phyloP scores from a whole-genome alignment of 306 rosid genomes.

The Casuarina cunninghamiana region DNA sequence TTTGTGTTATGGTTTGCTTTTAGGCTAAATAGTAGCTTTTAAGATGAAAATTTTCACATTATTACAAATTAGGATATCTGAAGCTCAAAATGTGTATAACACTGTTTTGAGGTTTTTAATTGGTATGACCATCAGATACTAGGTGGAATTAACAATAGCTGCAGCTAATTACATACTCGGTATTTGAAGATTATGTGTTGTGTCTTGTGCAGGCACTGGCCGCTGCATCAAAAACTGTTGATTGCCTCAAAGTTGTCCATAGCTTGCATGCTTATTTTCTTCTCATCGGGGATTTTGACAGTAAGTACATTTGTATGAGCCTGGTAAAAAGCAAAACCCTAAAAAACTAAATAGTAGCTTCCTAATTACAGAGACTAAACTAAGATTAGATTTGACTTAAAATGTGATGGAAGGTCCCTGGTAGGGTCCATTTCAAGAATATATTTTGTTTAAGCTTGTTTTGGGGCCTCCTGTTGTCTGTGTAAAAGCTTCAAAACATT shows the following conservation, averaged over 20 bases:
- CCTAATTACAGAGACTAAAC: neutral
- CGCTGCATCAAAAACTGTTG: constrained; percentile 97
- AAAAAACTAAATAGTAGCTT: neutral
- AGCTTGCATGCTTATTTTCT: constrained; percentile 91
- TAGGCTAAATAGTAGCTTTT: neutral
- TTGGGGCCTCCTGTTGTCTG: neutral
- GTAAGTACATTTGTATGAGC: constrained; percentile 52
- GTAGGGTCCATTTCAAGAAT: neutral
- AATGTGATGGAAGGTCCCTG: neutral
- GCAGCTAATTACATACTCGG: constrained; percentile 12
- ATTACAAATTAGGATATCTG: neutral
- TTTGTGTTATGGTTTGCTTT: neutral
- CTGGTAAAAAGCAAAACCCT: neutral
- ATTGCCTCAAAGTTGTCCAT: constrained; percentile 78
- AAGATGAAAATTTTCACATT: no score
- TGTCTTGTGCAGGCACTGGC: constrained; percentile 74
- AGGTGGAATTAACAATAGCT: constrained; percentile 24
- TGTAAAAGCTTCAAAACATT: neutral
- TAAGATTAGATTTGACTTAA: neutral
- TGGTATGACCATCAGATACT: neutral
- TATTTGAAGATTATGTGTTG: constrained; percentile 25
- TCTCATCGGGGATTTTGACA: constrained; percentile 76
- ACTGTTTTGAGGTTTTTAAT: neutral
- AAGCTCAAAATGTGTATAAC: neutral
- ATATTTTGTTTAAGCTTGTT: neutral